Evolutionary conservation across 2,329 filamentous ascomycete genomes (phyloP), one percentile per base, ranked within the genome.

Genomic region (Alternaria postmessia): DNA sequence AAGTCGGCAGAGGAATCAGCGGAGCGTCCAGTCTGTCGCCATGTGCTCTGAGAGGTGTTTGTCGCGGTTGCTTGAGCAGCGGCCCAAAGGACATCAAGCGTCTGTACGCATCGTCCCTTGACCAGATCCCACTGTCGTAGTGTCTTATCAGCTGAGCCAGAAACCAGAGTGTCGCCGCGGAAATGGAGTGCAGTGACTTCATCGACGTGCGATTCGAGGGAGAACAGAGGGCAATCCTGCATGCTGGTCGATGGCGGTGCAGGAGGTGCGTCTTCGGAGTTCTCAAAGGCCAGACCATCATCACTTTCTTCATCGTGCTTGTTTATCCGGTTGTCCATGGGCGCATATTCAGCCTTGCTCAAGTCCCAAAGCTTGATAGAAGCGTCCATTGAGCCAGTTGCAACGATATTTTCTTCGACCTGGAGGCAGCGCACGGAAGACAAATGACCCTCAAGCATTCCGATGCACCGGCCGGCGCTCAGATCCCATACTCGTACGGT

Each of bases 71-170:
- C 92, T 81, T 97, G 94, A 3, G 95, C 94, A 5, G 95, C 94
- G 9, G 95, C 95, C 95, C 95, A 99, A 77, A 99, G 91, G 7
- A 99, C 94, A 79, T 99, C 95, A 49, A 99, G 84, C 3, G 95
- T 99, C 80, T 99, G 95, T 54, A 99, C 92, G 78, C 95, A 98
- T 49, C 95, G 91, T n/a, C 95, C 95, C 77, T 94, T 97, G 72
- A 94, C 92, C 51, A 99, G 85, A 82, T 99, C 95, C 95, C 95
- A 99, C 78, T 99, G 95, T 44, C 95, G 89, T 56, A 99, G 84
- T 1, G 95, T 99, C 84, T 99, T 99, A 81, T 99, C 95, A 0
- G 95, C 91, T 7, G 94, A 98, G 12, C 95, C 95, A 2, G 95
- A 99, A 32, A 99, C 93, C 16, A 99, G 86, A 0, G 92, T 93